Percentiles rank a stretch among this genome's conserved stretches.
These are phyloP conservation scores for Tubosaeta sp. DNA, from an alignment of 768 basidiomycete species.

Conservation along the genomic window DNA sequence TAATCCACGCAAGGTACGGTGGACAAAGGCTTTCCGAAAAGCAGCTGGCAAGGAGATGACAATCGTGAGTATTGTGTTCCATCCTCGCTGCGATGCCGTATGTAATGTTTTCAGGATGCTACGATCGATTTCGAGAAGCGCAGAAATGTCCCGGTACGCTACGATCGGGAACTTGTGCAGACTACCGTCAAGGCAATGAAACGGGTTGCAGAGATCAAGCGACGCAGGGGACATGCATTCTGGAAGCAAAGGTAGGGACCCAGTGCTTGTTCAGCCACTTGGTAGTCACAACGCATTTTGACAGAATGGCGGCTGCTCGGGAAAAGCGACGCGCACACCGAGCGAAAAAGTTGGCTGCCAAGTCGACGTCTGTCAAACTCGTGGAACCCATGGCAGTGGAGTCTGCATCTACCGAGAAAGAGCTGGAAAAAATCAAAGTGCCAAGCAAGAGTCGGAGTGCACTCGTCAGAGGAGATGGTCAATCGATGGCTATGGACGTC, in stretches of 20 bases:
- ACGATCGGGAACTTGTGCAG: slow-evolving; percentile 89
- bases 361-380: slow-evolving; percentile 54
- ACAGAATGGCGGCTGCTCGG: slow-evolving; percentile 79
- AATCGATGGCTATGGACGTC: slow-evolving; percentile 88
- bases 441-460: slow-evolving; percentile 61
- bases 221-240: slow-evolving; percentile 88
- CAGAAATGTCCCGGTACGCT: slow-evolving; percentile 94
- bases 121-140: slow-evolving; percentile 99
- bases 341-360: slow-evolving; percentile 56
- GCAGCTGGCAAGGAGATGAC: slow-evolving; percentile 99
- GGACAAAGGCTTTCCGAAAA: slow-evolving; percentile 99
- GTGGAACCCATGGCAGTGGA: slow-evolving; percentile 55
- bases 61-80: slow-evolving; percentile 54
- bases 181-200: slow-evolving; percentile 97
- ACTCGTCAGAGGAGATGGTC: slow-evolving; percentile 78
- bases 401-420: slow-evolving; percentile 43
- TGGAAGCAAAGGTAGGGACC: slow-evolving; percentile 81
- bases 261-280: not conserved
- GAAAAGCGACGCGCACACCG: slow-evolving; percentile 76
- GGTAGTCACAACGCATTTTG: not conserved
- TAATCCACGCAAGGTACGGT: slow-evolving; percentile 96
- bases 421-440: slow-evolving; percentile 78
- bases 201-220: slow-evolving; percentile 87
- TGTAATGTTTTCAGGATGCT: slow-evolving; percentile 64
- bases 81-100: not conserved